phyloP scores from a whole-genome alignment of 441 rosid genomes.

The Geranium incanum region DNA sequence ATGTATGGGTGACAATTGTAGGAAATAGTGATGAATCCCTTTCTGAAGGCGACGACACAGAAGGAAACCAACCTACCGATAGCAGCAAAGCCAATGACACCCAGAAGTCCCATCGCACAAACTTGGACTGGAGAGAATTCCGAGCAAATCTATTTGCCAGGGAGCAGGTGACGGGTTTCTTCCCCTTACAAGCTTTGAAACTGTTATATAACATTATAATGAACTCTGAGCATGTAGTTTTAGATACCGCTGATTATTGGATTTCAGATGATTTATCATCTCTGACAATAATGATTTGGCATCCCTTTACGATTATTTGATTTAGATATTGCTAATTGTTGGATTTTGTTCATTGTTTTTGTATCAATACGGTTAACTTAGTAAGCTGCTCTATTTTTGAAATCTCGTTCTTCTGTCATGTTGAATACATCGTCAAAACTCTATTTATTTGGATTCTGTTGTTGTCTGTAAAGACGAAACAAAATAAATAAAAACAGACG shows the following conservation, averaged over 20 bases:
- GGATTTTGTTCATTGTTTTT: neutral
- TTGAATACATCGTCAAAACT: too few relatives aligned
- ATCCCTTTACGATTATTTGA: too few relatives aligned
- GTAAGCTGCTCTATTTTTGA: neutral
- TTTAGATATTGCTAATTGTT: too few relatives aligned
- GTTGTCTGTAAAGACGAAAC: too few relatives aligned
- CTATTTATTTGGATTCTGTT: too few relatives aligned
- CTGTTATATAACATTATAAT: too few relatives aligned
- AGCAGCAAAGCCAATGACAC: conserved; percentile 46
- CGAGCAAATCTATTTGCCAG: conserved; percentile 62
- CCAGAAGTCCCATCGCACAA: conserved; percentile 42
- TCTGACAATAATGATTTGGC: too few relatives aligned
- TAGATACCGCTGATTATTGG: too few relatives aligned
- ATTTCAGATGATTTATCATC: too few relatives aligned
- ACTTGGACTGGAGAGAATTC: conserved; percentile 79
- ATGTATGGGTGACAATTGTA: conserved; percentile 15
- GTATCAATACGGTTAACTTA: neutral
- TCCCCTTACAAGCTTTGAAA: too few relatives aligned
- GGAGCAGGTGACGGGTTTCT: conserved; percentile 49
- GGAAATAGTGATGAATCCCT: conserved; percentile 42
- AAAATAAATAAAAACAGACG: too few relatives aligned
- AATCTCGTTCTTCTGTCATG: neutral
- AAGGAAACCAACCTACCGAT: conserved; percentile 43
- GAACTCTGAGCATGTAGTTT: too few relatives aligned
- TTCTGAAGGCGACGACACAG: conserved; percentile 51